Percentiles rank a stretch among this genome's conserved stretches.
These are phyloP conservation scores for Cercophora scortea DNA, from an alignment of 495 filamentous ascomycete genomes.

Conservation along the genomic window DNA sequence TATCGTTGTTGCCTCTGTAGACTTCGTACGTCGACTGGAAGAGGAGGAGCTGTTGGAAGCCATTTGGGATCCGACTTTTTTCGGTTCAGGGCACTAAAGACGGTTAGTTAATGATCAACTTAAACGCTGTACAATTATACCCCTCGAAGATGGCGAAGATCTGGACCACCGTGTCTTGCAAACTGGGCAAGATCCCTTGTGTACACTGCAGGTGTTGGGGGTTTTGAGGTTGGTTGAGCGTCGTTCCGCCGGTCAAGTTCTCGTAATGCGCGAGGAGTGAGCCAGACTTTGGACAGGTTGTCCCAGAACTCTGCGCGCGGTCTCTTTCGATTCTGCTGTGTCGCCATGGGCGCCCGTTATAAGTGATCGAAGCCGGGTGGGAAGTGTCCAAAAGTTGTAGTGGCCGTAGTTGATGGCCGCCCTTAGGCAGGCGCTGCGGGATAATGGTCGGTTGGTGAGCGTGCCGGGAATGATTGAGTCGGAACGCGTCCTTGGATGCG, in stretches of 20 bases:
- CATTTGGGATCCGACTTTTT: slow-evolving; percentile 1
- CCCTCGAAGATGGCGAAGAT: slow-evolving; percentile 16
- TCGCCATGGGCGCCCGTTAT: slow-evolving; percentile 6
- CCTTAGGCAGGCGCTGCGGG: too few relatives aligned
- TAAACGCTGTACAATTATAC: slow-evolving; percentile 1
- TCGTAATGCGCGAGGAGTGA: slow-evolving; percentile 24
- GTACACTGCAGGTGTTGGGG: slow-evolving; percentile 5
- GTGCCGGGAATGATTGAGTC: too few relatives aligned
- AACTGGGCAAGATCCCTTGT: slow-evolving; percentile 11
- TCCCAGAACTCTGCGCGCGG: slow-evolving; percentile 19
- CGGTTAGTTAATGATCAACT: slow-evolving; percentile 2
- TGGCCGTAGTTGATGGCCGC: neutral
- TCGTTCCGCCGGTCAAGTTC: slow-evolving; percentile 27
- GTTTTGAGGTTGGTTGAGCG: slow-evolving; percentile 2
- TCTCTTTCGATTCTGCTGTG: slow-evolving; percentile 10
- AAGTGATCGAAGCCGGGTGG: neutral
- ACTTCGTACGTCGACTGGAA: slow-evolving; percentile 8
- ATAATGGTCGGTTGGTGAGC: too few relatives aligned
- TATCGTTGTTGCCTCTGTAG: neutral
- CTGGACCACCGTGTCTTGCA: slow-evolving; percentile 12
- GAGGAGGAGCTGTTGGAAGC: slow-evolving; percentile 2
- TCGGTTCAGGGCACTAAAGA: slow-evolving; percentile 6
- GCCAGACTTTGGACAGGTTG: slow-evolving; percentile 24
- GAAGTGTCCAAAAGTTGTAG: neutral
- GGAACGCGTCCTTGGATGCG: too few relatives aligned